These are phyloP conservation scores for Geotrichum citri-aurantii DNA, from an alignment of 1,139 yeast genomes.

Conservation along the genomic window DNA sequence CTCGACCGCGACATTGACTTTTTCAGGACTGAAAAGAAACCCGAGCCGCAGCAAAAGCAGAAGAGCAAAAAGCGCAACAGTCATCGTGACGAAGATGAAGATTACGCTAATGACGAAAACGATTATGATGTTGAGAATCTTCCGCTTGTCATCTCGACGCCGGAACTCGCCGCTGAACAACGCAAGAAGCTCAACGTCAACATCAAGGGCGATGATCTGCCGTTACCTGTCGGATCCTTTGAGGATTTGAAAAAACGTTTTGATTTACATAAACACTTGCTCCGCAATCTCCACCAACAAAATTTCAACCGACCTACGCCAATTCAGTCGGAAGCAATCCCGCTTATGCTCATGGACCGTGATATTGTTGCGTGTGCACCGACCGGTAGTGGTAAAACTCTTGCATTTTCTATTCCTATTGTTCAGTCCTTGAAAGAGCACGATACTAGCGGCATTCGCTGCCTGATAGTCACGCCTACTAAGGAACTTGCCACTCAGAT, in stretches of 20 bases:
- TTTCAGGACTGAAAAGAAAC: conserved; percentile 27
- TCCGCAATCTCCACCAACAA: conserved; percentile 59
- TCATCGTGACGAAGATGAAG: conserved; percentile 22
- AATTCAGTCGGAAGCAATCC: conserved; percentile 83
- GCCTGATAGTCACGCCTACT: conserved; percentile 85
- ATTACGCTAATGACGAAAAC: conserved; percentile 28
- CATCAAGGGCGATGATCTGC: conserved; percentile 71
- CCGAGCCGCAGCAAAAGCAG: conserved; percentile 41
- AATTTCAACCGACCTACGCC: conserved; percentile 86
- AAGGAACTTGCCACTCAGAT: conserved; percentile 88
- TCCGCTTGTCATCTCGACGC: conserved; percentile 47
- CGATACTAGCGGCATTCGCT: conserved; percentile 48
- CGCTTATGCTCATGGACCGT: conserved; percentile 55
- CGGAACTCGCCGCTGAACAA: conserved; percentile 51
- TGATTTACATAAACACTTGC: conserved; percentile 55
- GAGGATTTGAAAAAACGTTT: conserved; percentile 69
- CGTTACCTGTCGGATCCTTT: conserved; percentile 84
- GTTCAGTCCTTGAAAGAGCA: conserved; percentile 45
- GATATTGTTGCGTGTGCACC: conserved; percentile 96
- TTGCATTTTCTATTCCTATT: conserved; percentile 87
- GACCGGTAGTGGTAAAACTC: conserved; percentile 98
- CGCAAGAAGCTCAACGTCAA: conserved; percentile 56
- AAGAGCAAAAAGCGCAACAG: conserved; percentile 37
- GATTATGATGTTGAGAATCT: conserved; percentile 34
- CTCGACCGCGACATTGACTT: conserved; percentile 25